phyloP scores from a whole-genome alignment of 2,329 filamentous ascomycete genomes.

The Pseudopithomyces maydicus region DNA sequence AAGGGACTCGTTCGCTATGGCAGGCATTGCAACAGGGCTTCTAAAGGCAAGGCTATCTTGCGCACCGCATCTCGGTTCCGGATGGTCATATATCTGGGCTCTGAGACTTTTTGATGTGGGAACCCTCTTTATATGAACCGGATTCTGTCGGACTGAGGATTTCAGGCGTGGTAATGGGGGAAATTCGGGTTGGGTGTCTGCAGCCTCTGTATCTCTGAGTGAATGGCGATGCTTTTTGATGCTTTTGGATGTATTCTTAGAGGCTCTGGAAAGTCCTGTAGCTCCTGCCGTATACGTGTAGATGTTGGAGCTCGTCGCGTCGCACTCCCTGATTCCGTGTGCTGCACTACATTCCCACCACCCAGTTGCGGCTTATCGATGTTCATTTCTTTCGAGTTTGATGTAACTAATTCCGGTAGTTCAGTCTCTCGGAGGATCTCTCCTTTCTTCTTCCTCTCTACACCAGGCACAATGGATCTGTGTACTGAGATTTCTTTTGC shows the following conservation, averaged over 20 bases:
- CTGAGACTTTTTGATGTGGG: neutral
- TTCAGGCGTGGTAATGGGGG: neutral
- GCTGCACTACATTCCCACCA: no score
- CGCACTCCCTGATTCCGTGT: neutral
- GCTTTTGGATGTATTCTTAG: neutral
- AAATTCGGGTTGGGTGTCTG: neutral
- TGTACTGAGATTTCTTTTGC: neutral
- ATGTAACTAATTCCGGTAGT: neutral
- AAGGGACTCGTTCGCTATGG: neutral
- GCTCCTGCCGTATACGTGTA: neutral
- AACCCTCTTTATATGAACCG: neutral
- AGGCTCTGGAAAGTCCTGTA: neutral
- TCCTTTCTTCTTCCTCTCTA: no score
- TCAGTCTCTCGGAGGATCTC: neutral
- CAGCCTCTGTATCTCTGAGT: neutral
- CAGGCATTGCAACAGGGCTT: neutral
- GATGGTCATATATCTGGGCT: neutral
- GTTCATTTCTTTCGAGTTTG: neutral
- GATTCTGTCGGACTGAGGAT: neutral
- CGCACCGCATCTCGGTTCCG: neutral
- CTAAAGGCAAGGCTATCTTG: neutral
- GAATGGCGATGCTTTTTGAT: neutral
- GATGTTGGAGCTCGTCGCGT: neutral
- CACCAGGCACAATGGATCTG: no score
- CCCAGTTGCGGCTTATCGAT: no score